Evolutionary conservation across 2,329 filamentous ascomycete species (phyloP), one percentile per base, ranked within the genome.

Genomic region (Penicillium sp.): DNA sequence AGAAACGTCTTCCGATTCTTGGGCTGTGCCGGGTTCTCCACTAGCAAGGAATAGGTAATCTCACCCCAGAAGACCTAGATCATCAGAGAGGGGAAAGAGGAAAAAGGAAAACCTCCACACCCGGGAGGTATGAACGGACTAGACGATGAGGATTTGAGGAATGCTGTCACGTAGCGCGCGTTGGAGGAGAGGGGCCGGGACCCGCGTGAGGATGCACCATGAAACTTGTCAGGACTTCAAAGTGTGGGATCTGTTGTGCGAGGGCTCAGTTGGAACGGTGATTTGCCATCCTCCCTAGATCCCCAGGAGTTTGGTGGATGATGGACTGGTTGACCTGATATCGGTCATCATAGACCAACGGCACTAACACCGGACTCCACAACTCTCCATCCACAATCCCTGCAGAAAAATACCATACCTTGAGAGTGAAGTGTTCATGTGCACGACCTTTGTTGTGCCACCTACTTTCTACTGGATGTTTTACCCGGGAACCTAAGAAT

Each of bases 341-440:
- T 47, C 35, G 43, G 43, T 46, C 31, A 44, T 45, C 16, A 32
- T 42, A 42, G 39, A 32, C 25, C 35, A 48, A 44, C 15, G 39
- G 41, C 46, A 45, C 44, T 49, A 47, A 40, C 32, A 27, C 41
- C 38, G 30, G 39, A 37, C 44, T 43, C 44, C 46, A 47, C 42
- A 26, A 39, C 14, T 27, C 31, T 37, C 43, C 37, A 42, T 41
- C 45, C 44, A 50, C 44, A 37, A 49, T 49, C 44, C 44, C 44
- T 47, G 47, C 39, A 32, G 32, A 37, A 37, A 43, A 30, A 14
- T 25, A 20, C 39, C 18, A 22, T 41, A 32, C 29, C 27, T 27
- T 38, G n/a, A n/a, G n/a, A n/a, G n/a, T n/a, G n/a, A n/a, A n/a
- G n/a, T n/a, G n/a, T n/a, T n/a, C n/a, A 22, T 22, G 18, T 5